Evolutionary conservation across 192 early-diverging fungal genomes (phyloP).

Genomic region (Umbelopsis sp.): DNA sequence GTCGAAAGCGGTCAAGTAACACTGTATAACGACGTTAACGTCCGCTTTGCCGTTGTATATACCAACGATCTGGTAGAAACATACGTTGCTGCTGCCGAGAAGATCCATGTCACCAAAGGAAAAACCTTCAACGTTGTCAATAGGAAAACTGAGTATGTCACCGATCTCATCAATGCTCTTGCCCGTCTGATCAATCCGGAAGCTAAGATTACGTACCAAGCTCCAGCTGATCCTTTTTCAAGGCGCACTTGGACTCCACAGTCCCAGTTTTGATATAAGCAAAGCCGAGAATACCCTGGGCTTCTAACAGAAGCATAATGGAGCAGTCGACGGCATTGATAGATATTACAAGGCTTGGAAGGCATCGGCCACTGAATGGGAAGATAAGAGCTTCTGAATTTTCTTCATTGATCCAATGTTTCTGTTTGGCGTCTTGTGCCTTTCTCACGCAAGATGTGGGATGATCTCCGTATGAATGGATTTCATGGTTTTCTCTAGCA

Average conservation of each 20-base stretch:
- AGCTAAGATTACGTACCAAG: constrained; percentile 13
- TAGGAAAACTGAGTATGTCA: constrained; percentile 26
- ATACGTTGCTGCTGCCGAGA: constrained; percentile 30
- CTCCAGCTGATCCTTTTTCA: not conserved
- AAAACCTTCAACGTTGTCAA: constrained; percentile 35
- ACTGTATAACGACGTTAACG: constrained; percentile 20
- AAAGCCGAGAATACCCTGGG: not conserved
- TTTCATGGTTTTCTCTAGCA: too few relatives aligned
- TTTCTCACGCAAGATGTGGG: too few relatives aligned
- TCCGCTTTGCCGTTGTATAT: constrained; percentile 24
- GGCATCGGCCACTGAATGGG: not conserved
- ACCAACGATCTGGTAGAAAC: constrained; percentile 38
- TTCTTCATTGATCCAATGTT: too few relatives aligned
- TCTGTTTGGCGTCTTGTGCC: too few relatives aligned
- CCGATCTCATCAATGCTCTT: constrained; percentile 27
- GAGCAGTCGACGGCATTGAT: constrained; percentile 3
- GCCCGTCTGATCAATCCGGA: constrained; percentile 27
- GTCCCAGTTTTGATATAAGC: not conserved
- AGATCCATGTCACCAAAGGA: constrained; percentile 22
- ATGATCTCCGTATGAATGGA: too few relatives aligned
- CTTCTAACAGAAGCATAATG: not conserved
- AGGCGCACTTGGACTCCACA: not conserved
- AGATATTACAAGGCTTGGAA: not conserved
- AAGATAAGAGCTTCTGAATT: too few relatives aligned
- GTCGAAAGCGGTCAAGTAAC: constrained; percentile 16